Conservation (phyloP, 371 early-diverging fungal species). For the Phascolomyces articulosus region DNA sequence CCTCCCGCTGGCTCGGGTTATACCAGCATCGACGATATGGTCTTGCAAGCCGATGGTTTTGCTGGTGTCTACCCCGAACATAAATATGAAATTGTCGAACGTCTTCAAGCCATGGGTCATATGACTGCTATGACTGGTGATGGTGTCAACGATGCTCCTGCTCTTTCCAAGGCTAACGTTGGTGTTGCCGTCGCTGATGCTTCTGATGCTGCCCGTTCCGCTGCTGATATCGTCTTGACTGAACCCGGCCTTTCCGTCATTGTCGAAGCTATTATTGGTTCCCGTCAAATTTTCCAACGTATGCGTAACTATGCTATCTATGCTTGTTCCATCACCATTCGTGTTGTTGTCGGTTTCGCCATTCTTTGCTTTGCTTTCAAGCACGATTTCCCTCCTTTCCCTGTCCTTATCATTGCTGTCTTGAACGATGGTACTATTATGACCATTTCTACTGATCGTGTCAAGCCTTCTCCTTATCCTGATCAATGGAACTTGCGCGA, state of each 20-base stretch:
- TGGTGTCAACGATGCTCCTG: conserved; percentile 94
- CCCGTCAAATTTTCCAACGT: conserved; percentile 68
- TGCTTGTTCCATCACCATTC: conserved; percentile 56
- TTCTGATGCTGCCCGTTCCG: conserved; percentile 71
- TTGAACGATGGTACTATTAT: conserved; percentile 57
- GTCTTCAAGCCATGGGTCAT: conserved; percentile 76
- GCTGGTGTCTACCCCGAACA: conserved; percentile 90
- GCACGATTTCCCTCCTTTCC: conserved; percentile 58
- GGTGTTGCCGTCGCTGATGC: conserved; percentile 81
- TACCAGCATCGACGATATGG: conserved; percentile 72
- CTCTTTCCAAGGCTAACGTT: conserved; percentile 80
- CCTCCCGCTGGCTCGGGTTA: conserved; percentile 68
- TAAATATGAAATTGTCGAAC: conserved; percentile 88
- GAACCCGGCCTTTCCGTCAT: conserved; percentile 73
- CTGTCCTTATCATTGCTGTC: conserved; percentile 51
- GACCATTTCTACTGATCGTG: conserved; percentile 55
- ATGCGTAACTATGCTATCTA: conserved; percentile 57
- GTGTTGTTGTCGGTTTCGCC: conserved; percentile 57
- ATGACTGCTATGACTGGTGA: conserved; percentile 92
- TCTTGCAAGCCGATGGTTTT: conserved; percentile 78
- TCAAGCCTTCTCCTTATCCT: conserved; percentile 49
- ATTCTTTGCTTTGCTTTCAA: conserved; percentile 52
- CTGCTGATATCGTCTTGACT: conserved; percentile 72
- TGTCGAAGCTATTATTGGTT: conserved; percentile 58
- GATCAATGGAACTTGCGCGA: conserved; percentile 53